Base-by-base conservation (phyloP, 106 monocot species). In the Platanthera zijinensis region DNA sequence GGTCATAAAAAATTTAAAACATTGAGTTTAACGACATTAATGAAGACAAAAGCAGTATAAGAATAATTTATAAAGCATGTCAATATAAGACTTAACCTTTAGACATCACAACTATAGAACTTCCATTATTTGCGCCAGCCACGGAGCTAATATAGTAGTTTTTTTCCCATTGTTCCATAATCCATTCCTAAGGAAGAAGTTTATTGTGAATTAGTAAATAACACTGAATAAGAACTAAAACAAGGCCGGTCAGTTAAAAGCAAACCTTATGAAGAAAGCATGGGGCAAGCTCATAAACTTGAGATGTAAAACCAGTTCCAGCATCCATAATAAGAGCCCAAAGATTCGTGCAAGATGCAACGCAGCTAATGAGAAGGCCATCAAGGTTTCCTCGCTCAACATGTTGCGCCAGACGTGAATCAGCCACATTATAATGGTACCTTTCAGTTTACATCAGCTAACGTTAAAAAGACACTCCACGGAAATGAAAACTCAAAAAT, bases 311-410 rank as follows among this genome's bases (percentile, higher is more conserved):
- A 70, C 86, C 84, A 71, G 92, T 92, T 54, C 87, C 89, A n/a
- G 89, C 92, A 86, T 92, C 89, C 92, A 92, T 89, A 32, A 92
- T 89, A 48, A 92, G 79, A 15, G 89, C 92, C 92, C 92, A 92
- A 15, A 92, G 75, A 82, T 92, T 87, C 39, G 85, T 49, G 66
- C 85, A 92, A 19, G 89, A 89, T 54, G 92, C 85, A 53, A 92
- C 87, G 75, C 84, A 85, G 72, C 89, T 92, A 77, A 92, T 89
- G 68, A 80, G 80, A 72, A 89, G 76, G 30, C 89, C 89, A 87
- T 92, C 92, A 72, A 83, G 89, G 80, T 87, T 87, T 50, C 92
- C 92, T 83, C 80, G 85, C 21, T 82, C 83, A 50, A 92, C 85
- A 78, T 92, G 89, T 51, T 92, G 89, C 48, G 79, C 80, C 57